A percentile compares a stretch with the other conserved stretches of the same genome.
Evolutionary conservation across 1,284 basidiomycete species (phyloP).

Genomic region (Butyriboletus appendiculatus): DNA sequence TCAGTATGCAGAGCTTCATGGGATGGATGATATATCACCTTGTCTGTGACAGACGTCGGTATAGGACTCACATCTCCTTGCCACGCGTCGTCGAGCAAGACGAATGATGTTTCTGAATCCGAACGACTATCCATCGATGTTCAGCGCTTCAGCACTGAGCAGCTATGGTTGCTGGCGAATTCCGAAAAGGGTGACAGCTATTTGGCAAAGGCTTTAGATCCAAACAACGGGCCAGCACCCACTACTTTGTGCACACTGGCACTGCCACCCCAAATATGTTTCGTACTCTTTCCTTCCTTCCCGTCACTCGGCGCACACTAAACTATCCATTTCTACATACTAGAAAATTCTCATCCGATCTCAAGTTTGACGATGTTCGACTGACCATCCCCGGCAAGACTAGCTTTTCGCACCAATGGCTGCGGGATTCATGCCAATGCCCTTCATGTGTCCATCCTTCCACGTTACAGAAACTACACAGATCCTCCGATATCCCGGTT

Average conservation of each 20-base stretch:
- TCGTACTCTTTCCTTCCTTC: background rate
- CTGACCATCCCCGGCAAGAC: conserved; percentile 37
- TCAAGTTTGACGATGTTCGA: conserved; percentile 12
- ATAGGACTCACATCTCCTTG: background rate
- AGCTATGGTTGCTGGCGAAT: background rate
- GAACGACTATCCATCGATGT: conserved; percentile 21
- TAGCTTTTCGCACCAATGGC: conserved; percentile 51
- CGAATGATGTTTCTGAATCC: conserved; percentile 30
- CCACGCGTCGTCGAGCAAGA: conserved; percentile 23
- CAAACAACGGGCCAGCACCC: conserved; percentile 24
- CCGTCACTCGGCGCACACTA: background rate
- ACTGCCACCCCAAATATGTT: conserved; percentile 17
- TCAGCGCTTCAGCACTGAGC: background rate
- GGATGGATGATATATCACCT: background rate
- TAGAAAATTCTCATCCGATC: conserved; percentile 9
- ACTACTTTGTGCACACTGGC: no score
- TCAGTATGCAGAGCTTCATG: conserved; percentile 1
- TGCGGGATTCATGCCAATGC: conserved; percentile 50
- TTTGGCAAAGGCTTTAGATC: conserved; percentile 34
- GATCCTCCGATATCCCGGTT: conserved; percentile 62
- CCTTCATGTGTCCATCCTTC: conserved; percentile 65
- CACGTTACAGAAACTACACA: conserved; percentile 77
- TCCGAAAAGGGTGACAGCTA: conserved; percentile 12
- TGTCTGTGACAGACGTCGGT: background rate
- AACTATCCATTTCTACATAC: background rate